Percentiles rank a stretch among this genome's conserved stretches.
Evolutionary conservation across 139 green algal species (phyloP).

Genomic region (Nannochloris sp.): DNA sequence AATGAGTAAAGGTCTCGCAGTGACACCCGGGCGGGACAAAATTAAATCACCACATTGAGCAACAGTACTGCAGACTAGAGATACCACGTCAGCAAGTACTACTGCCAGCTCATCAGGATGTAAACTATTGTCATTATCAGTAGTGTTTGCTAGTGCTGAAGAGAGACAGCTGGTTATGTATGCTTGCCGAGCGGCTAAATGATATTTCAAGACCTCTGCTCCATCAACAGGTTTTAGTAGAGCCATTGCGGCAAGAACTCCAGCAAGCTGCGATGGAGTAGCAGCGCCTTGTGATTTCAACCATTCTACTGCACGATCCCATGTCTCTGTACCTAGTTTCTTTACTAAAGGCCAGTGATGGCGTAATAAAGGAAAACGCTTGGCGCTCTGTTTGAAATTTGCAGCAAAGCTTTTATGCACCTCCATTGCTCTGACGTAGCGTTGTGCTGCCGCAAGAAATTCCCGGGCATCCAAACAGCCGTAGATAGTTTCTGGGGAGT

Average conservation of each 20-base stretch:
- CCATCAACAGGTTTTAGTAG: conserved; percentile 27
- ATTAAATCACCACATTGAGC: conserved; percentile 71
- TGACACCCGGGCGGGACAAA: conserved; percentile 25
- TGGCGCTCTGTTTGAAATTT: neutral
- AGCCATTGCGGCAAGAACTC: conserved; percentile 9
- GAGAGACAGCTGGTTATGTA: conserved; percentile 32
- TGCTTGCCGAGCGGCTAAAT: conserved; percentile 30
- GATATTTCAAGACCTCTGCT: conserved; percentile 36
- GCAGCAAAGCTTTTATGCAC: conserved; percentile 45
- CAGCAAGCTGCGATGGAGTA: conserved; percentile 10
- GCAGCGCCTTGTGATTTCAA: conserved; percentile 41
- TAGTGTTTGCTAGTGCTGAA: neutral
- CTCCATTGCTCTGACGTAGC: conserved; percentile 63
- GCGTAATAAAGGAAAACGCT: conserved; percentile 78
- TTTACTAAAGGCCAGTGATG: conserved; percentile 85
- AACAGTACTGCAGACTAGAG: conserved; percentile 33
- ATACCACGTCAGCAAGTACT: conserved; percentile 14
- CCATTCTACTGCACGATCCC: conserved; percentile 22
- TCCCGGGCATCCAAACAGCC: conserved; percentile 74
- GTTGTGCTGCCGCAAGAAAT: conserved; percentile 68
- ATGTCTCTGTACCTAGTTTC: conserved; percentile 73
- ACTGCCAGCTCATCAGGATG: conserved; percentile 10
- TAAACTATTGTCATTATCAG: neutral
- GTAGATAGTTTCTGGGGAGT: conserved; percentile 96
- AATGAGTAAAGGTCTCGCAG: conserved; percentile 23